phyloP scores from a whole-genome alignment of 306 rosid genomes.

The Cicer arietinum region DNA sequence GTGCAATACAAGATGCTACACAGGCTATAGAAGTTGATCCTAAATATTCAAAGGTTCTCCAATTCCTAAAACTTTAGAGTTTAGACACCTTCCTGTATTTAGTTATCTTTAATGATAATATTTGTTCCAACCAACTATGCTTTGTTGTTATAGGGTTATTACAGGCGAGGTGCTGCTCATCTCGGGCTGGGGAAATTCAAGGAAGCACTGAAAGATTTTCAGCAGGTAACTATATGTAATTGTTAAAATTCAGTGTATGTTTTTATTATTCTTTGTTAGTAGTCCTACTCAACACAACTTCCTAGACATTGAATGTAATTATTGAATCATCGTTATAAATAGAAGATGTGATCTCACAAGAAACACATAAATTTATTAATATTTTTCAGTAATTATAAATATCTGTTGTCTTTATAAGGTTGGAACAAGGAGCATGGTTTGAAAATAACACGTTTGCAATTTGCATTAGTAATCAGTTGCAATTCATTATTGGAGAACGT shows the following conservation, averaged over 20 bases:
- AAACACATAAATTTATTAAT: too few species aligned
- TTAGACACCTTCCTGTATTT: constrained; percentile 29
- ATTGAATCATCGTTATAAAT: too few species aligned
- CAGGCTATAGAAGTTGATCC: constrained; percentile 90
- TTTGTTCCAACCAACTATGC: constrained; percentile 47
- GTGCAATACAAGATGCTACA: constrained; percentile 95
- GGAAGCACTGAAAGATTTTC: constrained; percentile 96
- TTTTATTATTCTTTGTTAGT: too few species aligned
- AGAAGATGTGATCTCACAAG: too few species aligned
- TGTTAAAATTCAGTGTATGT: too few species aligned
- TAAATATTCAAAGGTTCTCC: constrained; percentile 83
- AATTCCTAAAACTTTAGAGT: constrained; percentile 19
- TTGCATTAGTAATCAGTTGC: not conserved
- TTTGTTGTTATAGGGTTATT: constrained; percentile 77
- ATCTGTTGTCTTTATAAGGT: constrained; percentile 5
- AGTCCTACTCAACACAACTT: too few species aligned
- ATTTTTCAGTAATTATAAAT: not conserved
- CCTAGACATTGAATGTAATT: too few species aligned
- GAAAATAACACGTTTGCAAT: constrained; percentile 30
- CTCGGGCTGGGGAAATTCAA: constrained; percentile 94
- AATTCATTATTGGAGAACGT: constrained; percentile 20
- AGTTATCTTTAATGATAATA: constrained; percentile 20
- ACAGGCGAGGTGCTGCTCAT: constrained; percentile 93
- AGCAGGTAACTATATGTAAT: constrained; percentile 65
- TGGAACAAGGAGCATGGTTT: constrained; percentile 1